Evolutionary conservation across 441 rosid genomes (phyloP).

Genomic region (Eruca vesicaria): DNA sequence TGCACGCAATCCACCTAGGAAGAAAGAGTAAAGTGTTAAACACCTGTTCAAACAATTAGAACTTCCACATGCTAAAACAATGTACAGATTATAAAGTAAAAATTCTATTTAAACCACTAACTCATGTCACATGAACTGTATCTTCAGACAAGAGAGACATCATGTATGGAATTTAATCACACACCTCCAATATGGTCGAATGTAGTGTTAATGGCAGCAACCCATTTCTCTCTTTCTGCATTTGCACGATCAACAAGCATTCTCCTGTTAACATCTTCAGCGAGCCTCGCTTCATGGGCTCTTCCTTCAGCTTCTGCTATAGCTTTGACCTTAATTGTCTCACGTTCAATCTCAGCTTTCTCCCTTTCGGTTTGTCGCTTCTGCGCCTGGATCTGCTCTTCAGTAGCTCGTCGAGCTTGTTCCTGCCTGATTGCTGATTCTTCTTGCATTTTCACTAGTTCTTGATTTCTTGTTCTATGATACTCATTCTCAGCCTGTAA

Average conservation of each 20-base stretch:
- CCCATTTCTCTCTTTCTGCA: conserved; percentile 98
- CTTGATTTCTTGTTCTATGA: conserved; percentile 89
- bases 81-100: not conserved
- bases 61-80: conserved; percentile 6
- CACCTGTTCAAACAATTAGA: not conserved
- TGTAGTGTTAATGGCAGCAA: conserved; percentile 94
- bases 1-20: conserved; percentile 82
- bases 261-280: conserved; percentile 93
- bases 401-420: conserved; percentile 92
- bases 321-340: conserved; percentile 87
- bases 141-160: not conserved
- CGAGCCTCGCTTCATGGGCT: conserved; percentile 94
- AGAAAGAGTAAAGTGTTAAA: conserved; percentile 28
- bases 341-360: conserved; percentile 97
- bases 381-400: conserved; percentile 97
- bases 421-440: conserved; percentile 91
- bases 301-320: conserved; percentile 99
- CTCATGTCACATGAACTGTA: not conserved
- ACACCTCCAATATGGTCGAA: conserved; percentile 97
- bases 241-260: conserved; percentile 90
- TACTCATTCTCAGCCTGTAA: conserved; percentile 86
- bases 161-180: not conserved
- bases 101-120: conserved; percentile 1
- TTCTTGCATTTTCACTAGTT: conserved; percentile 93
- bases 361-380: conserved; percentile 90